Conservation (phyloP, 495 filamentous ascomycete species). For the Talaromyces borbonicus region DNA sequence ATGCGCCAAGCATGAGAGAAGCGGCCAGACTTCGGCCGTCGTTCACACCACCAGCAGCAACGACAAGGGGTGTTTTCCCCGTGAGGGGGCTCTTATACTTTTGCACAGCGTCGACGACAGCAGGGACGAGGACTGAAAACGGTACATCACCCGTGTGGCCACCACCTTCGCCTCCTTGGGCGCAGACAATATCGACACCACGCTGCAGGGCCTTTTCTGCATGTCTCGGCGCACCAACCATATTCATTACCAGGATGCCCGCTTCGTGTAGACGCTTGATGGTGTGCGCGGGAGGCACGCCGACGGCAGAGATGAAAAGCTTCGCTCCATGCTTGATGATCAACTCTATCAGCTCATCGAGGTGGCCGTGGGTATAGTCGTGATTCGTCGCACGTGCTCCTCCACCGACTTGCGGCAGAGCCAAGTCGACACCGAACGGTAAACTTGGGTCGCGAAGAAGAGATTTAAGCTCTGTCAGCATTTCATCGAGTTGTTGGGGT, state of each 20-base stretch:
- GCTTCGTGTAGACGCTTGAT: slow-evolving; percentile 64
- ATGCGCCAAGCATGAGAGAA: slow-evolving; percentile 62
- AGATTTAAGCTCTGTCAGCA: slow-evolving; percentile 74
- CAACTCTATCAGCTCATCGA: slow-evolving; percentile 74
- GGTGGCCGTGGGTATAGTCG: slow-evolving; percentile 78
- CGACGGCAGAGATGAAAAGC: slow-evolving; percentile 76
- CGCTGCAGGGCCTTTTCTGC: slow-evolving; percentile 70
- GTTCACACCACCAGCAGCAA: slow-evolving; percentile 66
- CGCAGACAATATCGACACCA: slow-evolving; percentile 77
- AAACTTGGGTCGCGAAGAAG: slow-evolving; percentile 50
- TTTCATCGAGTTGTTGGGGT: slow-evolving; percentile 62
- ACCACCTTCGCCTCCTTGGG: slow-evolving; percentile 72
- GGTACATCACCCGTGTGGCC: slow-evolving; percentile 74
- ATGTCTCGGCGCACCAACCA: slow-evolving; percentile 88
- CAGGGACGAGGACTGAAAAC: slow-evolving; percentile 60
- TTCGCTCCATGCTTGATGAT: slow-evolving; percentile 66
- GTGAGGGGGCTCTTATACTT: slow-evolving; percentile 46
- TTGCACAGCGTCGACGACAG: slow-evolving; percentile 62
- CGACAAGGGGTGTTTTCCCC: slow-evolving; percentile 51
- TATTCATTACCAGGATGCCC: slow-evolving; percentile 81
- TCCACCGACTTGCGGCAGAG: slow-evolving; percentile 75
- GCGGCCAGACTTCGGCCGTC: slow-evolving; percentile 63
- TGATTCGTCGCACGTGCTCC: slow-evolving; percentile 76
- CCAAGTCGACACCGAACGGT: slow-evolving; percentile 82
- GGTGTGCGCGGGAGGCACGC: slow-evolving; percentile 60